These are phyloP conservation scores for Didymella glomerata DNA, from an alignment of 2,329 filamentous ascomycete species.

Conservation along the genomic window DNA sequence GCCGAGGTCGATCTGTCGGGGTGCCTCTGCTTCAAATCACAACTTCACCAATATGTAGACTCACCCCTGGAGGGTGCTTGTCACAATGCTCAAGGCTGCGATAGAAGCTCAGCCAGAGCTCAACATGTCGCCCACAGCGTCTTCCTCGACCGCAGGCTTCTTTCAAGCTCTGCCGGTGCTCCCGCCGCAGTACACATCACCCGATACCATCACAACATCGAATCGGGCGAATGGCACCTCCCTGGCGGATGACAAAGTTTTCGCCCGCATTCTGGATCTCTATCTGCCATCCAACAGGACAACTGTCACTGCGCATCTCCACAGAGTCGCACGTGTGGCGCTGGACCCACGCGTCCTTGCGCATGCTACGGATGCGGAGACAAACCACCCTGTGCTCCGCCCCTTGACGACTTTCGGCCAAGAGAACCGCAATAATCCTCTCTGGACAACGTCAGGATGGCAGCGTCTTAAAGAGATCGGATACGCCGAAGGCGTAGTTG, in stretches of 20 bases:
- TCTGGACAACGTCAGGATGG: constrained; percentile 75
- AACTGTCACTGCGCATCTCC: constrained; percentile 26
- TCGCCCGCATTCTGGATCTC: constrained; percentile 36
- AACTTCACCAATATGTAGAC: background rate
- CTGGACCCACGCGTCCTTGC: constrained; percentile 25
- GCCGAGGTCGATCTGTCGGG: constrained; percentile 13
- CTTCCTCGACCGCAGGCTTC: constrained; percentile 44
- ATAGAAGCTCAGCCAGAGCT: constrained; percentile 17
- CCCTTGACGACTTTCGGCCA: constrained; percentile 69
- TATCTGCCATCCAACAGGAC: constrained; percentile 30
- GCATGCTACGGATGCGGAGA: constrained; percentile 65
- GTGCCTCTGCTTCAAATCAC: constrained; percentile 12
- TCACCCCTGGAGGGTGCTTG: background rate
- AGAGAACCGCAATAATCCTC: constrained; percentile 61
- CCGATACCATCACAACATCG: background rate
- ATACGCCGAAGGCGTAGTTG: constrained; percentile 65
- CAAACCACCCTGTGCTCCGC: constrained; percentile 68
- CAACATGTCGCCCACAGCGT: constrained; percentile 33
- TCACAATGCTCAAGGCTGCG: constrained; percentile 11
- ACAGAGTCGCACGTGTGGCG: constrained; percentile 32
- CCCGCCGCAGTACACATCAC: constrained; percentile 38
- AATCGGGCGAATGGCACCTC: background rate
- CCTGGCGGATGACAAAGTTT: constrained; percentile 33
- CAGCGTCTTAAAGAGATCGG: constrained; percentile 67
- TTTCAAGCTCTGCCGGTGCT: constrained; percentile 41